Evolutionary conservation across 2,329 filamentous ascomycete genomes (phyloP).

Genomic region (Rutstroemia sp.): DNA sequence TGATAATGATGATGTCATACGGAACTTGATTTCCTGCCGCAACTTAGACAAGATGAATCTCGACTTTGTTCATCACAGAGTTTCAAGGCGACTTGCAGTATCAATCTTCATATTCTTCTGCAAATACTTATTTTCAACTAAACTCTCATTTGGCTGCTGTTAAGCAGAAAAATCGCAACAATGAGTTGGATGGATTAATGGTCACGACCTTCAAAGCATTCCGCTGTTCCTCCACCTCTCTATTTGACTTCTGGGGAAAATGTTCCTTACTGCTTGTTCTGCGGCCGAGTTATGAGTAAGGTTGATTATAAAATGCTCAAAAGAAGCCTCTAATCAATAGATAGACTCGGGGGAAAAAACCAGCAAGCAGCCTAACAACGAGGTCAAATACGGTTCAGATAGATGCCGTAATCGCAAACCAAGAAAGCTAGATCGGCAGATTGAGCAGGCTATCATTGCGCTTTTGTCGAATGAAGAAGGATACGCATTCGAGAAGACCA

Average conservation of each 20-base stretch:
- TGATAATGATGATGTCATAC: too few relatives aligned
- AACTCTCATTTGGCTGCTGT: too few relatives aligned
- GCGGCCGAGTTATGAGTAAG: conserved; percentile 8
- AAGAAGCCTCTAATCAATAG: background rate
- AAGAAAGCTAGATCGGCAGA: conserved; percentile 40
- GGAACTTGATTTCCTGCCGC: too few relatives aligned
- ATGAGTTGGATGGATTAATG: conserved; percentile 10
- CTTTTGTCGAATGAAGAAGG: conserved; percentile 31
- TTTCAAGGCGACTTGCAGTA: too few relatives aligned
- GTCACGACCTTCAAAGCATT: conserved; percentile 5
- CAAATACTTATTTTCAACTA: too few relatives aligned
- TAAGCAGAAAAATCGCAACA: background rate
- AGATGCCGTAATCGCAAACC: conserved; percentile 46
- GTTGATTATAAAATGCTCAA: background rate
- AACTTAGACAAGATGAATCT: too few relatives aligned
- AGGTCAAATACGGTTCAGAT: conserved; percentile 48
- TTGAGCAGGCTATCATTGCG: conserved; percentile 42
- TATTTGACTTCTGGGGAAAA: conserved; percentile 3
- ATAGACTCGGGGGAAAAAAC: conserved; percentile 5
- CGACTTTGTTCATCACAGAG: too few relatives aligned
- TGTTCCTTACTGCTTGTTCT: conserved; percentile 5
- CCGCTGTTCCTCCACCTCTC: conserved; percentile 5
- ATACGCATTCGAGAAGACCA: conserved; percentile 19
- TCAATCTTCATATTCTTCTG: too few relatives aligned
- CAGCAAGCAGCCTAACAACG: conserved; percentile 2